phyloP scores from a whole-genome alignment of 2,329 filamentous ascomycete genomes.

The Cladosporium velox region DNA sequence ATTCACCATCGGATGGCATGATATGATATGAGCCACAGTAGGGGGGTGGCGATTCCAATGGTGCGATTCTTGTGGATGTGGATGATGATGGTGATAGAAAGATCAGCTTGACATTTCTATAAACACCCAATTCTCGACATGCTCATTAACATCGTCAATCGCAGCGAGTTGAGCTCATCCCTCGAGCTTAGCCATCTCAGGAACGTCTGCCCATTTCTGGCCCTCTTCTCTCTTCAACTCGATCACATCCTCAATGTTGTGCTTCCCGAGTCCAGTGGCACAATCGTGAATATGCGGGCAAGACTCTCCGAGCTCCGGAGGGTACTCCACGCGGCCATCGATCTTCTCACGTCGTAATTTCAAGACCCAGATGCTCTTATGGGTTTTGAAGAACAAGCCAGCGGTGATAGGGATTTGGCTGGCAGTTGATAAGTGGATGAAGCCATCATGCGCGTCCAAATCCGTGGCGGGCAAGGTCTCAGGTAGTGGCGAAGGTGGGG shows the following conservation, averaged over 20 bases:
- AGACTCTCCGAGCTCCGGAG: slow-evolving; percentile 24
- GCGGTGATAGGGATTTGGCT: slow-evolving; percentile 34
- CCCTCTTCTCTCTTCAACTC: slow-evolving; percentile 25
- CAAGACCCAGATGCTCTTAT: slow-evolving; percentile 29
- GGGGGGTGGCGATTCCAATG: background rate
- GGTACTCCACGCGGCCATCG: slow-evolving; percentile 28
- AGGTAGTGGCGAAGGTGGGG: slow-evolving; percentile 30
- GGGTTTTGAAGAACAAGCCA: slow-evolving; percentile 31
- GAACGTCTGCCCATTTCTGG: slow-evolving; percentile 25
- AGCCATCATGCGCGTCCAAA: slow-evolving; percentile 33
- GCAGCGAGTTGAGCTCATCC: background rate
- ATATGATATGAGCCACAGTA: background rate
- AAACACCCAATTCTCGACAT: background rate
- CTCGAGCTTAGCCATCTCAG: slow-evolving; percentile 14
- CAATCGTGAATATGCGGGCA: slow-evolving; percentile 33
- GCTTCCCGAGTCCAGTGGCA: slow-evolving; percentile 26
- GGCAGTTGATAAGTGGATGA: slow-evolving; percentile 34
- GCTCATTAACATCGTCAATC: background rate
- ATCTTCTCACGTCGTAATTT: slow-evolving; percentile 29
- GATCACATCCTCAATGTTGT: slow-evolving; percentile 31
- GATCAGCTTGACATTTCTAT: background rate
- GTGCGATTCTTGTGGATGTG: background rate
- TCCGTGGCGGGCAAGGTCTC: slow-evolving; percentile 28
- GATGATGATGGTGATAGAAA: background rate
- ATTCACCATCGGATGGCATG: background rate